phyloP scores from a whole-genome alignment of 192 early-diverging fungal species.

The Podila verticillata region DNA sequence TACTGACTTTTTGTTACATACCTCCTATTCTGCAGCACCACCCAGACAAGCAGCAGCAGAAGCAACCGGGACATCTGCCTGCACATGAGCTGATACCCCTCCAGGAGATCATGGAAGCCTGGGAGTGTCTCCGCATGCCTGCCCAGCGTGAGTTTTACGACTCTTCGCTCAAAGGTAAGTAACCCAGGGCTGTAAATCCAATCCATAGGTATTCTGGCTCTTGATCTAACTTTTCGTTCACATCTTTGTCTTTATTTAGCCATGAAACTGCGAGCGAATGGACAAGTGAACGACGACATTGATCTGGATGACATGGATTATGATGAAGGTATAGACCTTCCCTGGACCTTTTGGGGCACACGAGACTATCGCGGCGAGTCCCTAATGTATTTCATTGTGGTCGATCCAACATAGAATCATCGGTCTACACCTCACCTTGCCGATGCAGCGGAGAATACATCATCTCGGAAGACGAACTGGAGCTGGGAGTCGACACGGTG shows the following conservation, averaged over 20 bases:
- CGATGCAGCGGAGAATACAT: conserved; percentile 72
- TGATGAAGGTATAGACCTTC: conserved; percentile 53
- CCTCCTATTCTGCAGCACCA: conserved; percentile 51
- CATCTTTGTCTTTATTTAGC: conserved; percentile 12
- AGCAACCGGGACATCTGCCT: not conserved
- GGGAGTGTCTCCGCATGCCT: conserved; percentile 61
- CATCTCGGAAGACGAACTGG: conserved; percentile 73
- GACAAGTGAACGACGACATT: conserved; percentile 75
- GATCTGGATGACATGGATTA: conserved; percentile 88
- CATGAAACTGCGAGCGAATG: conserved; percentile 50
- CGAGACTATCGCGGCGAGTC: too few species aligned
- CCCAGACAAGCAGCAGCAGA: conserved; percentile 61
- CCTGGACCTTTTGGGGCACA: not conserved
- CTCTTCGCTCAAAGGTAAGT: conserved; percentile 55
- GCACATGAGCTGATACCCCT: conserved; percentile 14
- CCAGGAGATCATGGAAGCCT: conserved; percentile 62
- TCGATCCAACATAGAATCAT: conserved; percentile 19
- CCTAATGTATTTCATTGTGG: not conserved
- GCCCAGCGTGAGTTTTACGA: conserved; percentile 62
- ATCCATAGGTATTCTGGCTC: not conserved
- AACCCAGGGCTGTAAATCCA: not conserved
- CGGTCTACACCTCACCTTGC: conserved; percentile 63
- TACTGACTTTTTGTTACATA: not conserved
- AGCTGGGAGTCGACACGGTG: conserved; percentile 67
- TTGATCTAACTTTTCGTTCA: not conserved